These are phyloP conservation scores for Plantago major DNA, from an alignment of 257 asterid genomes.

Conservation along the genomic window DNA sequence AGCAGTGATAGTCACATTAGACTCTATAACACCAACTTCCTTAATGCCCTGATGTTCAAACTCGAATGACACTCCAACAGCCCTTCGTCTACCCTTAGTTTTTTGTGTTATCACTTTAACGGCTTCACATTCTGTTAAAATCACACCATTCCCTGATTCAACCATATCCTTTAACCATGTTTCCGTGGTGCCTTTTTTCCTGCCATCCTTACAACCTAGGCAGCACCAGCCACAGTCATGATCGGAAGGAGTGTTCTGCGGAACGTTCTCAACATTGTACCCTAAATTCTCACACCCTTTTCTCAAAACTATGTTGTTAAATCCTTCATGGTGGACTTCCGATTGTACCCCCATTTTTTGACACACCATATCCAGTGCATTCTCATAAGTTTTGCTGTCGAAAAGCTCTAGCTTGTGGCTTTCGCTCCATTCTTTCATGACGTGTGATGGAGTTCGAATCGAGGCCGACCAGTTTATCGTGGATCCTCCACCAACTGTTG, in stretches of 20 bases:
- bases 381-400: constrained; percentile 31
- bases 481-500: constrained; percentile 91
- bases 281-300: constrained; percentile 74
- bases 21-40: constrained; percentile 47
- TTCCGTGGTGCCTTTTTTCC: constrained; percentile 56
- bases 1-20: constrained; percentile 51
- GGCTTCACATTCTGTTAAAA: constrained; percentile 65
- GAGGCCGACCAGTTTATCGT: constrained; percentile 87
- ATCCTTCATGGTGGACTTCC: constrained; percentile 48
- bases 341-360: constrained; percentile 69
- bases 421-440: constrained; percentile 64
- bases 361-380: constrained; percentile 69
- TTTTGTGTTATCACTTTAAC: constrained; percentile 31
- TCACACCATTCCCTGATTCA: constrained; percentile 55
- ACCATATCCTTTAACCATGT: constrained; percentile 81
- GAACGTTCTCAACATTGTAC: constrained; percentile 47
- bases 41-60: constrained; percentile 31
- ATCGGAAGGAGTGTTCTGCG: constrained; percentile 55
- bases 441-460: constrained; percentile 62
- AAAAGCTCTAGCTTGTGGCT: constrained; percentile 37
- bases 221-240: constrained; percentile 84
- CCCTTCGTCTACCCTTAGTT: constrained; percentile 16
- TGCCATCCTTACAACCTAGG: constrained; percentile 72
- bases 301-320: constrained; percentile 66
- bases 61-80: constrained; percentile 49